Conservation (phyloP, 2,329 filamentous ascomycete species). For the Stachybotrys echinatus region DNA sequence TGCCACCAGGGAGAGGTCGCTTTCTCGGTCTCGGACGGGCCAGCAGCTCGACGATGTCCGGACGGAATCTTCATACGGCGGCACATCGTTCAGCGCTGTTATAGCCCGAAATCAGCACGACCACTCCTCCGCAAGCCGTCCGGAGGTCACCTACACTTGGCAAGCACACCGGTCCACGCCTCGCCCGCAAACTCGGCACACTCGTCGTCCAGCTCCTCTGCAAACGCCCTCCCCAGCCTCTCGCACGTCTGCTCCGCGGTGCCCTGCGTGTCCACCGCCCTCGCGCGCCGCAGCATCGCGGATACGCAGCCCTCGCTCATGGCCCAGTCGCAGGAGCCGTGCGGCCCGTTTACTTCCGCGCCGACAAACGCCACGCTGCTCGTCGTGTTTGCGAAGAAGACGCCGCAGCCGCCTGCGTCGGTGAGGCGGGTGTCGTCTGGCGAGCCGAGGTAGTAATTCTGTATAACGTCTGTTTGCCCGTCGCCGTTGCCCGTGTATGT, state of each 20-base stretch:
- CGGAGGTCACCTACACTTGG: background rate
- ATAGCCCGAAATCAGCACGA: no score
- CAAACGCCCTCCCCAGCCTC: background rate
- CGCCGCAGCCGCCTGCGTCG: background rate
- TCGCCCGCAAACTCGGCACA: background rate
- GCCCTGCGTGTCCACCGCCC: background rate
- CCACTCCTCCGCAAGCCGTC: background rate
- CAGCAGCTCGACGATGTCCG: no score
- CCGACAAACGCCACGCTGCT: background rate
- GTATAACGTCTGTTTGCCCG: background rate
- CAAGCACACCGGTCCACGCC: background rate
- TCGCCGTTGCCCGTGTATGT: background rate
- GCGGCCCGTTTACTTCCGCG: background rate
- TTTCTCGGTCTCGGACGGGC: background rate
- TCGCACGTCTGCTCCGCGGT: background rate
- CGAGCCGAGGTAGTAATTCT: background rate
- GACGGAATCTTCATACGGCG: no score
- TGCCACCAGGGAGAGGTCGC: background rate
- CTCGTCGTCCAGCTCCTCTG: background rate
- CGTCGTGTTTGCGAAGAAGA: background rate
- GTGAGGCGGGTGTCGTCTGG: background rate
- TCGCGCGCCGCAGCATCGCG: background rate
- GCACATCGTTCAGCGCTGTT: no score
- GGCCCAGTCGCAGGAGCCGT: background rate
- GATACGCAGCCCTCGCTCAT: background rate